Evolutionary conservation across 2,329 filamentous ascomycete genomes (phyloP).

Genomic region (Phialophora chinensis): DNA sequence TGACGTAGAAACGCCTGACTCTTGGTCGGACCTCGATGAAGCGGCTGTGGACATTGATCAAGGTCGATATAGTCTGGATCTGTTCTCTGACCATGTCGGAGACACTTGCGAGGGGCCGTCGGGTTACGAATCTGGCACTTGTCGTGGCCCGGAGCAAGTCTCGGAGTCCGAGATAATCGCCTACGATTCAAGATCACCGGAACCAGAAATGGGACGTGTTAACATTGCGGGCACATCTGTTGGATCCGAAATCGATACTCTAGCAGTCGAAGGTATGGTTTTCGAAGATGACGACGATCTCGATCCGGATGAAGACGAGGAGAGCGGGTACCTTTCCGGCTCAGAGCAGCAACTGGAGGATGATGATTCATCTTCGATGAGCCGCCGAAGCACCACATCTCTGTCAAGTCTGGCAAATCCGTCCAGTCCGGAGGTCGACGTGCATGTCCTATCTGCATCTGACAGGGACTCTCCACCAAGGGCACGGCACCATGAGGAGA

Average conservation of each 20-base stretch:
- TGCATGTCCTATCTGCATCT: slow-evolving; percentile 5
- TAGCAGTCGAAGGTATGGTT: background rate
- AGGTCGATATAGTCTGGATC: background rate
- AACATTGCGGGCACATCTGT: background rate
- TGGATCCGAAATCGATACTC: slow-evolving; percentile 1
- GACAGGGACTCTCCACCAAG: slow-evolving; percentile 6
- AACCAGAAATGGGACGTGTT: background rate
- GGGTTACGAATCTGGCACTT: background rate
- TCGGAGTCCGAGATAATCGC: background rate
- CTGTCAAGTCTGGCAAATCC: slow-evolving; percentile 21
- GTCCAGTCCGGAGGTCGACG: slow-evolving; percentile 19
- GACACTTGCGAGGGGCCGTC: background rate
- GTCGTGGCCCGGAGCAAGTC: background rate
- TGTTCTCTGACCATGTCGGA: background rate
- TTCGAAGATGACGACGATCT: slow-evolving; percentile 22
- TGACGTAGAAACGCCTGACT: slow-evolving; percentile 29
- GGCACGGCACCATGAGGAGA: background rate
- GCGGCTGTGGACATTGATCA: slow-evolving; percentile 8
- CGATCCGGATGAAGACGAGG: slow-evolving; percentile 25
- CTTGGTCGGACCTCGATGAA: slow-evolving; percentile 30
- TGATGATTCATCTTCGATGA: slow-evolving; percentile 13
- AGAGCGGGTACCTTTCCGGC: slow-evolving; percentile 15
- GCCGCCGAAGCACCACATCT: slow-evolving; percentile 18
- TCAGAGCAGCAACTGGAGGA: slow-evolving; percentile 18
- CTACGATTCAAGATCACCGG: background rate